Conservation (phyloP, 345 rosid species). For the Citrus maxima region DNA sequence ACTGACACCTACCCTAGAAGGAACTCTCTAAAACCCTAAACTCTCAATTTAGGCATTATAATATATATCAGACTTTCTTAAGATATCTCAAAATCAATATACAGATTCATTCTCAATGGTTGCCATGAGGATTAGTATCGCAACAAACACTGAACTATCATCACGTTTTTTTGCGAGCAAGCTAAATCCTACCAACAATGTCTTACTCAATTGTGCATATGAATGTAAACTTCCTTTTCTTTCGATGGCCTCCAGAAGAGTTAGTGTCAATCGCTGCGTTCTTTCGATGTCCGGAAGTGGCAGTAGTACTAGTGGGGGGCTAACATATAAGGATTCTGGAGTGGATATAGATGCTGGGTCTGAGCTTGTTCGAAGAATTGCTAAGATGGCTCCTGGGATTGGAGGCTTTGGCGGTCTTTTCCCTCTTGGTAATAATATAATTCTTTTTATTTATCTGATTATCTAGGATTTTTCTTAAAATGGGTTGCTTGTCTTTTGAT, state of each 20-base stretch:
- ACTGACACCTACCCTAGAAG: neutral
- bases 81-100: neutral
- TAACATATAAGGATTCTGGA: conserved; percentile 81
- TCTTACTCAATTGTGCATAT: neutral
- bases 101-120: neutral
- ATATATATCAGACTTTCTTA: too few relatives aligned
- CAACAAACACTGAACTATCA: neutral
- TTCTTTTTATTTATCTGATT: neutral
- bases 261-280: neutral
- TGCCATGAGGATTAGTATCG: conserved; percentile 11
- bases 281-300: conserved; percentile 29
- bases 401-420: conserved; percentile 94
- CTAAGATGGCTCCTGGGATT: conserved; percentile 88
- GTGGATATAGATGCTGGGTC: conserved; percentile 95
- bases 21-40: neutral
- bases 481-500: neutral
- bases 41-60: neutral
- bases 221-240: neutral
- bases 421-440: conserved; percentile 63
- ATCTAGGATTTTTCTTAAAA: neutral
- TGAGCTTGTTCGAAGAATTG: conserved; percentile 80
- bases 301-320: conserved; percentile 30
- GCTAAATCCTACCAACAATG: neutral
- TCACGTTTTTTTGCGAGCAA: neutral
- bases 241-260: neutral